These are phyloP conservation scores for Panaeolus cyanescens DNA, from an alignment of 768 basidiomycete species.

Conservation along the genomic window DNA sequence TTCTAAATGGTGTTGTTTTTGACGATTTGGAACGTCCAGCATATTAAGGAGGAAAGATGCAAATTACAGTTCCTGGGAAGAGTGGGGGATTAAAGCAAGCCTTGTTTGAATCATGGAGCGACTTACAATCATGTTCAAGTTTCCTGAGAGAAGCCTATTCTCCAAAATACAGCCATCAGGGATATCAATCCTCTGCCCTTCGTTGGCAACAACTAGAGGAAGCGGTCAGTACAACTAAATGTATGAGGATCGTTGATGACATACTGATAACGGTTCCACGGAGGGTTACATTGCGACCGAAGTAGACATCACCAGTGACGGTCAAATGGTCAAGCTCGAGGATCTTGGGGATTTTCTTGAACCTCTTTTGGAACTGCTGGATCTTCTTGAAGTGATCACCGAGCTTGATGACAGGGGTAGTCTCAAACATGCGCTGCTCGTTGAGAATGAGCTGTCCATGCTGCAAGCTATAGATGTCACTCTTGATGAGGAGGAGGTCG, in stretches of 20 bases:
- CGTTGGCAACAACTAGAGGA: constrained; percentile 67
- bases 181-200: constrained; percentile 80
- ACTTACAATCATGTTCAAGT: constrained; percentile 77
- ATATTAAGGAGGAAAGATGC: neutral
- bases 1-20: neutral
- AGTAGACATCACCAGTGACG: constrained; percentile 88
- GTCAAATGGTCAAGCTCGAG: constrained; percentile 94
- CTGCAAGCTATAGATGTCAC: constrained; percentile 87
- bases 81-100: neutral
- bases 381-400: constrained; percentile 98
- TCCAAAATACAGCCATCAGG: constrained; percentile 82
- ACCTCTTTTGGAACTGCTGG: constrained; percentile 89
- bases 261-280: constrained; percentile 86
- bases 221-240: neutral
- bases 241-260: neutral
- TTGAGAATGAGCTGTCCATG: constrained; percentile 91
- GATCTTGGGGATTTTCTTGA: constrained; percentile 92
- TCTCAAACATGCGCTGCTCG: constrained; percentile 78
- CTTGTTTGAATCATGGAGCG: neutral
- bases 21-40: neutral
- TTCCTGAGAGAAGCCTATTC: constrained; percentile 81
- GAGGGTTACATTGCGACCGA: constrained; percentile 84
- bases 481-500: constrained; percentile 86
- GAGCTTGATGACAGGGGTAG: constrained; percentile 94
- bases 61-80: constrained; percentile 31